phyloP scores from a whole-genome alignment of 2,329 filamentous ascomycete genomes.

The Knoxdaviesia capensis region DNA sequence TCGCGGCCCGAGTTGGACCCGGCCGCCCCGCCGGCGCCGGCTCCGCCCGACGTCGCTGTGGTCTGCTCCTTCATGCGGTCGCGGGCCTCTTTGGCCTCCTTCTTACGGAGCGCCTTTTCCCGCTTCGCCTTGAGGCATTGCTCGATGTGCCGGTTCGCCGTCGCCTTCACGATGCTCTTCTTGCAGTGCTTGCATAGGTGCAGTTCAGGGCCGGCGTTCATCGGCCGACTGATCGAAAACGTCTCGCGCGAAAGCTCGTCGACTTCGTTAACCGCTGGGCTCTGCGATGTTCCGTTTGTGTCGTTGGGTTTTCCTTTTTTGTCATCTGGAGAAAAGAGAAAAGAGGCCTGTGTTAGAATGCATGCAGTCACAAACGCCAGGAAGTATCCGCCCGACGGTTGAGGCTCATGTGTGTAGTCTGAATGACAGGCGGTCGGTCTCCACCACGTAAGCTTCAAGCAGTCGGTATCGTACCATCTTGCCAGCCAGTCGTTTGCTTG shows the following conservation, averaged over 20 bases:
- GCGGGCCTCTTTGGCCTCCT: conserved; percentile 50
- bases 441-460: not conserved
- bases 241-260: conserved; percentile 59
- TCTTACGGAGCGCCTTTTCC: conserved; percentile 59
- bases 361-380: not conserved
- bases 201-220: conserved; percentile 61
- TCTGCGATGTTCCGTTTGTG: conserved; percentile 24
- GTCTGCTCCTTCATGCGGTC: conserved; percentile 39
- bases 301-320: conserved; percentile 31
- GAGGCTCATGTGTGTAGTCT: no score
- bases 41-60: no score
- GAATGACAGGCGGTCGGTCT: not conserved
- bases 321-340: conserved; percentile 18
- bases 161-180: conserved; percentile 59
- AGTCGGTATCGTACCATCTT: conserved; percentile 40
- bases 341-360: no score
- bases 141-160: conserved; percentile 60
- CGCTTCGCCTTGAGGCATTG: conserved; percentile 72
- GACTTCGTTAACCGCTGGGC: conserved; percentile 43
- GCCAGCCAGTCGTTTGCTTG: conserved; percentile 31
- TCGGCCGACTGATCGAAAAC: conserved; percentile 62
- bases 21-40: no score
- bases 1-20: no score
- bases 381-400: no score
- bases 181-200: conserved; percentile 90